Base-by-base conservation (phyloP, 176 grass and related monocot genomes). In the Zea luxurians region DNA sequence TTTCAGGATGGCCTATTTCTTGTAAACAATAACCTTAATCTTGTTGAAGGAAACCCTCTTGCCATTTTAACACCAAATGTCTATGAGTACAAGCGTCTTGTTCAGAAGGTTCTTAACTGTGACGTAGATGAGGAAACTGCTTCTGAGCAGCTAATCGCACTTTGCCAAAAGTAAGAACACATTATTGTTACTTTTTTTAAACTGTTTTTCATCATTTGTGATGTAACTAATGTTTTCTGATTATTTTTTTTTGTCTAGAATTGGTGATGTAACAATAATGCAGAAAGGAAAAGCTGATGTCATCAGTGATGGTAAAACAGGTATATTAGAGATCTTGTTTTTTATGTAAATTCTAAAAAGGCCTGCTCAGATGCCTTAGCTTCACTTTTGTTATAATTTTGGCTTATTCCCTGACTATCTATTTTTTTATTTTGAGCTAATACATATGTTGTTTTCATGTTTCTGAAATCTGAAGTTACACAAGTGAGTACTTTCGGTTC, bases 241-340 rank as follows among this genome's bases (percentile, higher is more conserved):
- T 43, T 64, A 15, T 43, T 62, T 8, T 37, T 48, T n/a, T 80
- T 61, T n/a, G 6, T n/a, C 45, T 61, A 98, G 95, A 60, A 90
- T 98, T 71, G 91, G 91, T 80, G 91, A 88, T 34, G 88, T 92
- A 42, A 98, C 91, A 40, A 92, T 98, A 86, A 83, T 98, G 70
- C 62, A 64, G 60, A 98, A 98, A 94, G 95, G 95, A 75, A 92
- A 98, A 65, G 68, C 45, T 61, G 95, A 98, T 83, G 44, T 94
- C 55, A 89, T 98, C 66, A 83, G 91, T 87, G 96, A 98, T 87
- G 91, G 89, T 65, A 82, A 90, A 94, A 92, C 88, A 90, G 96
- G 96, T 98, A 80, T 83, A 37, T 2, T 82, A n/a, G 34, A 63
- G 13, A 70, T 37, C 21, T 40, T 79, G 3, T 10, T 37, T 34